Conservation (phyloP, 768 basidiomycete genomes). For the Agaricus blazei region DNA sequence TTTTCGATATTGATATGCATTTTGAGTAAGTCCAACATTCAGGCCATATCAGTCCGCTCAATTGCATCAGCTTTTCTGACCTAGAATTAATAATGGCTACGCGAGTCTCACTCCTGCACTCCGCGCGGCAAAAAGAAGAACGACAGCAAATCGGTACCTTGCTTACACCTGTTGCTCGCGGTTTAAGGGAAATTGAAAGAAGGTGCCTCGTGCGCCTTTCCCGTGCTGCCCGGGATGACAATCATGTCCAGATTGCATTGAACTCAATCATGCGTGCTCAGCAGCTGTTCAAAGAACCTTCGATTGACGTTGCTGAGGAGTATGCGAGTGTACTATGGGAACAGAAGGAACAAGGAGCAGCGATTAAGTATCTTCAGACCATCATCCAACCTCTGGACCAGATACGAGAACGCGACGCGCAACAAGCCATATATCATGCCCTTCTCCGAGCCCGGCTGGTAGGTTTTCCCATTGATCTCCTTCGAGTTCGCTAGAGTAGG, state of each 20-base stretch:
- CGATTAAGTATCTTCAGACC: slow-evolving; percentile 65
- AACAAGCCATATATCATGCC: slow-evolving; percentile 24
- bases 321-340: slow-evolving; percentile 89
- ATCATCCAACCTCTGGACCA: slow-evolving; percentile 16
- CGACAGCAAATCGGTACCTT: slow-evolving; percentile 74
- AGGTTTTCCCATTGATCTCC: slow-evolving; percentile 16
- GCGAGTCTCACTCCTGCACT: slow-evolving; percentile 74
- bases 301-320: slow-evolving; percentile 63
- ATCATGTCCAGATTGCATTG: slow-evolving; percentile 75
- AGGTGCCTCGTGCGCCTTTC: slow-evolving; percentile 68
- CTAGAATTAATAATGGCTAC: slow-evolving; percentile 79
- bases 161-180: slow-evolving; percentile 43
- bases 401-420: slow-evolving; percentile 3
- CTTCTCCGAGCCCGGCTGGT: slow-evolving; percentile 62
- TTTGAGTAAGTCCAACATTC: slow-evolving; percentile 56
- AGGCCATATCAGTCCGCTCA: background rate
- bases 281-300: slow-evolving; percentile 40
- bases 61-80: slow-evolving; percentile 55
- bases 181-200: slow-evolving; percentile 59
- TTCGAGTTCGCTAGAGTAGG: background rate
- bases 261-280: slow-evolving; percentile 82
- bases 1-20: slow-evolving; percentile 42
- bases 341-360: slow-evolving; percentile 78
- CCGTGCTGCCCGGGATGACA: slow-evolving; percentile 60
- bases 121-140: slow-evolving; percentile 63